Conservation (phyloP, 352 stramenopile genomes). For the Lagenidium giganteum region DNA sequence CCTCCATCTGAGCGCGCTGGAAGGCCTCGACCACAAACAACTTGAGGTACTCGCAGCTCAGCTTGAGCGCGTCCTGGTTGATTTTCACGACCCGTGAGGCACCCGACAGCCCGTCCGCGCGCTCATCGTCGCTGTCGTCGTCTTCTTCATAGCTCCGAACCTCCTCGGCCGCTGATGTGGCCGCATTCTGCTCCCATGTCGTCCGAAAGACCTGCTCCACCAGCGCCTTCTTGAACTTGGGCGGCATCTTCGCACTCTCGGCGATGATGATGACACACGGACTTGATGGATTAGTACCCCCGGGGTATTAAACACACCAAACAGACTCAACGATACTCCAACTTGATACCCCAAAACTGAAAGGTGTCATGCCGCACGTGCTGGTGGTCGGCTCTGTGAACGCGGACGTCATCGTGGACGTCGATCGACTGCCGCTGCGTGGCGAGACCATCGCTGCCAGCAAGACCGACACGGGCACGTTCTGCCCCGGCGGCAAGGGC, state of each 20-base stretch:
- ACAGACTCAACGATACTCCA: too few species aligned
- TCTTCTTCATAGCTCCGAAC: slow-evolving; percentile 16
- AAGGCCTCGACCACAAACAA: slow-evolving; percentile 76
- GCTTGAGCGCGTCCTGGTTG: slow-evolving; percentile 59
- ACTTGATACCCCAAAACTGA: too few species aligned
- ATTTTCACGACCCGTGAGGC: slow-evolving; percentile 62
- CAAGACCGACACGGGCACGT: slow-evolving; percentile 52
- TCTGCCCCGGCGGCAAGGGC: slow-evolving; percentile 71
- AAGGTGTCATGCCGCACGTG: slow-evolving; percentile 35
- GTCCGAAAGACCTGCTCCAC: slow-evolving; percentile 73
- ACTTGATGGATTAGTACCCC: too few species aligned
- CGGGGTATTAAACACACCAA: too few species aligned
- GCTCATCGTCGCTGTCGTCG: slow-evolving; percentile 31
- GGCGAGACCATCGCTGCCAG: slow-evolving; percentile 61
- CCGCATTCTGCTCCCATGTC: slow-evolving; percentile 38
- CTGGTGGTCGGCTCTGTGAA: slow-evolving; percentile 83
- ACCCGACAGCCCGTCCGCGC: slow-evolving; percentile 15
- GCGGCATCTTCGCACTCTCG: too few species aligned
- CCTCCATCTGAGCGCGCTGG: slow-evolving; percentile 78
- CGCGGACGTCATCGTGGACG: slow-evolving; percentile 71
- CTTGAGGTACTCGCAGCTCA: slow-evolving; percentile 69
- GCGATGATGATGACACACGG: too few species aligned
- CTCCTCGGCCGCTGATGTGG: slow-evolving; percentile 10
- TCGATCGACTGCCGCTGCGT: slow-evolving; percentile 53
- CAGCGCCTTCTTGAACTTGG: slow-evolving; percentile 48